A percentile compares a stretch with the other conserved stretches of the same genome.
These are phyloP conservation scores for Vitellaria paradoxa DNA, from an alignment of 179 eudicot genomes.

Conservation along the genomic window DNA sequence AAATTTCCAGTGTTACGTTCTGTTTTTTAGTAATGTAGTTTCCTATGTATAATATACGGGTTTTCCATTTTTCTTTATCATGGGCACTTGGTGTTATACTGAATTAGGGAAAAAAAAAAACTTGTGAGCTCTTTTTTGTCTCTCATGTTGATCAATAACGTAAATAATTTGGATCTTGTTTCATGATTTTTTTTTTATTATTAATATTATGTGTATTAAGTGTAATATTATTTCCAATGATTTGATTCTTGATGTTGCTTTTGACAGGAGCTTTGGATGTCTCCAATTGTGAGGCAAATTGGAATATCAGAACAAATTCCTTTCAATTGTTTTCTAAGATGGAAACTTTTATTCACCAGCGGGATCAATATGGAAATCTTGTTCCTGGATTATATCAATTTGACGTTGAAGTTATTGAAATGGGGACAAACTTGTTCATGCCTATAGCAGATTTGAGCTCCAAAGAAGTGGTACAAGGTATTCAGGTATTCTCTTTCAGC, in stretches of 20 bases:
- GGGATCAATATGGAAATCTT: constrained; percentile 63
- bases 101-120: too few species aligned
- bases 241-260: constrained; percentile 10
- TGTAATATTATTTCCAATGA: too few species aligned
- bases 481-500: constrained; percentile 68
- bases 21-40: not conserved
- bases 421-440: constrained; percentile 63
- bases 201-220: too few species aligned
- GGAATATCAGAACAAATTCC: constrained; percentile 53
- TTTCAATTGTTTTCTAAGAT: constrained; percentile 65
- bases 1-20: not conserved
- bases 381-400: constrained; percentile 62
- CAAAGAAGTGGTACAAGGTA: constrained; percentile 48
- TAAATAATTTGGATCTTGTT: too few species aligned
- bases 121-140: too few species aligned
- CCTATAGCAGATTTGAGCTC: constrained; percentile 71
- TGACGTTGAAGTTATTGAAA: constrained; percentile 76
- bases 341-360: constrained; percentile 68
- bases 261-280: constrained; percentile 65
- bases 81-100: too few species aligned
- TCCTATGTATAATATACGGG: not conserved
- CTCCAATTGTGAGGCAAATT: constrained; percentile 56
- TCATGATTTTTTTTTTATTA: too few species aligned
- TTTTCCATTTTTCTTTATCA: not conserved
- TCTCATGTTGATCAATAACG: too few species aligned